These are phyloP conservation scores for Ensete ventricosum DNA, from an alignment of 176 grass and related monocot species.

Conservation along the genomic window DNA sequence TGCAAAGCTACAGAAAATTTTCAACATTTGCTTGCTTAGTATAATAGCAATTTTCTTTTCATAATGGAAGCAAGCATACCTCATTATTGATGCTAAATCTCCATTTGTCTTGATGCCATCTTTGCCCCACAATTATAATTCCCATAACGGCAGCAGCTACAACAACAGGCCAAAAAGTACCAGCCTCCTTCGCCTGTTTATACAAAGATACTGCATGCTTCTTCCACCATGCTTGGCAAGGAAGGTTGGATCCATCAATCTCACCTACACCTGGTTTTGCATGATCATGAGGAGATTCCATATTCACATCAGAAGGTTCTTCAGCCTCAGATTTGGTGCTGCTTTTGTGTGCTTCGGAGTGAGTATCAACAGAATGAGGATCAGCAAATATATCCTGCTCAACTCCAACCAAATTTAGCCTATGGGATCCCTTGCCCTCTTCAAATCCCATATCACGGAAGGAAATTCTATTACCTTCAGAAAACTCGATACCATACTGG, in stretches of 20 bases:
- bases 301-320: slow-evolving; percentile 24
- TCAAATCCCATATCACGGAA: slow-evolving; percentile 21
- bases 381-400: slow-evolving; percentile 16
- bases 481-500: slow-evolving; percentile 29
- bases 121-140: slow-evolving; percentile 64
- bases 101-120: slow-evolving; percentile 79
- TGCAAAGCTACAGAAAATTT: neutral
- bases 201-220: slow-evolving; percentile 61
- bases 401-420: neutral
- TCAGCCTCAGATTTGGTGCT: slow-evolving; percentile 14
- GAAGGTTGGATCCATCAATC: slow-evolving; percentile 7
- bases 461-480: slow-evolving; percentile 26
- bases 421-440: slow-evolving; percentile 22
- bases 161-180: slow-evolving; percentile 71
- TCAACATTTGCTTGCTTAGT: neutral
- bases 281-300: neutral
- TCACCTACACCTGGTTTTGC: slow-evolving; percentile 3
- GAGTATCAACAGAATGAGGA: slow-evolving; percentile 14
- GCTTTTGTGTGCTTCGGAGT: neutral
- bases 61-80: slow-evolving; percentile 30
- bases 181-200: slow-evolving; percentile 64
- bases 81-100: slow-evolving; percentile 28
- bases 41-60: neutral
- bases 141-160: slow-evolving; percentile 71
- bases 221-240: slow-evolving; percentile 50